Base-by-base conservation (phyloP, 805 yeast genomes). In the Metschnikowia hibisci region DNA sequence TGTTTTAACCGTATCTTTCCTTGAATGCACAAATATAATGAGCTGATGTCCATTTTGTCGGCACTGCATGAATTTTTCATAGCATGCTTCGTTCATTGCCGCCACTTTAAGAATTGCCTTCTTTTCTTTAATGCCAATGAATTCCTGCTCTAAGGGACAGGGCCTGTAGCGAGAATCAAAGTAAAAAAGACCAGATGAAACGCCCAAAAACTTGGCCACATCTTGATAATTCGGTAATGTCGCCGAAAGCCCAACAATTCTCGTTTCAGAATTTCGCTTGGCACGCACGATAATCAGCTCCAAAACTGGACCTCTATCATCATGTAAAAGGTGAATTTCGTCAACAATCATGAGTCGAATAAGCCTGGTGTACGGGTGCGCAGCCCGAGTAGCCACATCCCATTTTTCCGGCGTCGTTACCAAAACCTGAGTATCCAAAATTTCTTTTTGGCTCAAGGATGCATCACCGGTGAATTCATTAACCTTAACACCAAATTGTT, bases 321-420 rank as follows among this genome's bases (percentile, higher is more conserved):
- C 98, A 60, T 91, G 96, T 50, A 91, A 69, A 40, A 91, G 70
- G 71, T 91, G 99, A 45, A 91, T 84, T 62, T 91, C 99, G 69
- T 91, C 99, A 39, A 93, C 80, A 22, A 91, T 84, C 8, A 91
- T 63, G 16, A 91, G 71, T 32, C 78, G 74, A 1, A 88, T 93
- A 1, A 80, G 65, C 28, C 76, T 72, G 1, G 82, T 76, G 53
- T 81, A 83, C 18, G 84, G 77, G 2, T 78, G 69, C 33, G 75
- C 73, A 56, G 91, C 91, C 66, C 99, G 76, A 0, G 96, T 90
- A 12, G 90, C 82, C 15, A 93, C 87, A 66, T 93, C 98, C 98
- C 98, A 91, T 62, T 89, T 91, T 58, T 93, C 99, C 0, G 98
- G 98, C 0, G 99, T 91, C 0, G 96, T 87, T 1, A 91, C 95